These are phyloP conservation scores for Globisporangium spiculum DNA, from an alignment of 352 stramenopile species.

Conservation along the genomic window DNA sequence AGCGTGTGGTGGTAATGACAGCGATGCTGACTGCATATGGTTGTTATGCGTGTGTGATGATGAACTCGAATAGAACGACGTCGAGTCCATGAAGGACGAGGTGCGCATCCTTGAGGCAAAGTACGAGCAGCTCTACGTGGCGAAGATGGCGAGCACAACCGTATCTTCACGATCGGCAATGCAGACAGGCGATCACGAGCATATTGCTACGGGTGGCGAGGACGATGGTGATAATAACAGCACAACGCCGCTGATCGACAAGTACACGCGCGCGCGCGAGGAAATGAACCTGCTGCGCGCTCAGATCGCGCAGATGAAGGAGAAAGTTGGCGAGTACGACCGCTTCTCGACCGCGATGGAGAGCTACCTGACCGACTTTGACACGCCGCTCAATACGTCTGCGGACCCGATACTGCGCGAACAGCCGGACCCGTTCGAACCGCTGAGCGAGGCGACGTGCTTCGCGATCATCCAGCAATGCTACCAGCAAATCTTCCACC, in stretches of 20 bases:
- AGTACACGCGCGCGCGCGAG: slow-evolving; percentile 29
- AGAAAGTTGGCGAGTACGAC: slow-evolving; percentile 35
- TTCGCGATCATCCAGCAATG: slow-evolving; percentile 50
- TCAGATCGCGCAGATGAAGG: slow-evolving; percentile 34
- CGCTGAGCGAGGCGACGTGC: slow-evolving; percentile 29
- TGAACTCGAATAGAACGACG: slow-evolving; percentile 26
- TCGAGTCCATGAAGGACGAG: slow-evolving; percentile 41
- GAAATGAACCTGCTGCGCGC: slow-evolving; percentile 32
- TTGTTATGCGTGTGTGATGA: not conserved
- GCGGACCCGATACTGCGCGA: slow-evolving; percentile 11
- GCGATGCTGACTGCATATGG: not conserved
- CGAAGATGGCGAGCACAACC: slow-evolving; percentile 21
- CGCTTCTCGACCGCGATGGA: slow-evolving; percentile 39
- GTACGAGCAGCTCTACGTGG: slow-evolving; percentile 28
- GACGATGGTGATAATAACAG: not conserved
- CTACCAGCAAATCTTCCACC: slow-evolving; percentile 49
- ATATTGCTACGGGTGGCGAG: not conserved
- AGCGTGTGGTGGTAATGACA: not conserved
- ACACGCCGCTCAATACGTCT: slow-evolving; percentile 11
- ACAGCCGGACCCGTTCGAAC: slow-evolving; percentile 6
- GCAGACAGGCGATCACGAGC: not conserved
- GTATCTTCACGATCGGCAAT: slow-evolving; percentile 6
- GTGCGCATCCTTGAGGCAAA: slow-evolving; percentile 29
- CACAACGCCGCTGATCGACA: slow-evolving; percentile 17
- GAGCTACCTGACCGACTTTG: slow-evolving; percentile 31